These are phyloP conservation scores for Tetracladium maxilliforme DNA, from an alignment of 2,329 filamentous ascomycete genomes.

Conservation along the genomic window DNA sequence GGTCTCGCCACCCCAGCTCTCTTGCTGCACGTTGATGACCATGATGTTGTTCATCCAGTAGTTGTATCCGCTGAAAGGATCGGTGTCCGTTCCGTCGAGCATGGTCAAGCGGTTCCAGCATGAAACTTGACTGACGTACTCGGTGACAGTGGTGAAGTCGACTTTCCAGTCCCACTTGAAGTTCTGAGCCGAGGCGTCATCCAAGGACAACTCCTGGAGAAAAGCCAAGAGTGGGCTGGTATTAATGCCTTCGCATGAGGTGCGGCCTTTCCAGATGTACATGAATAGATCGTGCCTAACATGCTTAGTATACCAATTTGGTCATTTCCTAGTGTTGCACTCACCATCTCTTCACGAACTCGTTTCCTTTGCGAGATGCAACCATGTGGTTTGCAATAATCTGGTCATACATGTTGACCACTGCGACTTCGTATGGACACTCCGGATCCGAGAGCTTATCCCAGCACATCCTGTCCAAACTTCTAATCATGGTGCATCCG, in stretches of 20 bases:
- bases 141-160: slow-evolving; percentile 13
- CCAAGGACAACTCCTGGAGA: slow-evolving; percentile 11
- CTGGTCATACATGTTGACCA: slow-evolving; percentile 8
- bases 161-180: slow-evolving; percentile 17
- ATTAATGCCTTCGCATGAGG: slow-evolving; percentile 15
- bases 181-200: slow-evolving; percentile 8
- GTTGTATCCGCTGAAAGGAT: slow-evolving; percentile 17
- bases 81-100: slow-evolving; percentile 8
- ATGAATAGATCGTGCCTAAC: slow-evolving; percentile 22
- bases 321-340: too few relatives aligned
- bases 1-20: slow-evolving; percentile 12
- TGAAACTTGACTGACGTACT: slow-evolving; percentile 23
- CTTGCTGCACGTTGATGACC: slow-evolving; percentile 15
- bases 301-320: too few relatives aligned
- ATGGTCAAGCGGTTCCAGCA: slow-evolving; percentile 16
- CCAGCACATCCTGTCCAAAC: slow-evolving; percentile 27
- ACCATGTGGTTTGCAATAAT: slow-evolving; percentile 25
- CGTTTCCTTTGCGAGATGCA: slow-evolving; percentile 22
- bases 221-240: slow-evolving; percentile 16
- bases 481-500: slow-evolving; percentile 22
- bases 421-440: slow-evolving; percentile 18
- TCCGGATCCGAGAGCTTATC: slow-evolving; percentile 18
- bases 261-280: slow-evolving; percentile 18
- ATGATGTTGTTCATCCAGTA: slow-evolving; percentile 17
- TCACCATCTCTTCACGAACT: slow-evolving; percentile 28